Evolutionary conservation across 1,284 basidiomycete genomes (phyloP).

Genomic region (Trichosporon inkin): DNA sequence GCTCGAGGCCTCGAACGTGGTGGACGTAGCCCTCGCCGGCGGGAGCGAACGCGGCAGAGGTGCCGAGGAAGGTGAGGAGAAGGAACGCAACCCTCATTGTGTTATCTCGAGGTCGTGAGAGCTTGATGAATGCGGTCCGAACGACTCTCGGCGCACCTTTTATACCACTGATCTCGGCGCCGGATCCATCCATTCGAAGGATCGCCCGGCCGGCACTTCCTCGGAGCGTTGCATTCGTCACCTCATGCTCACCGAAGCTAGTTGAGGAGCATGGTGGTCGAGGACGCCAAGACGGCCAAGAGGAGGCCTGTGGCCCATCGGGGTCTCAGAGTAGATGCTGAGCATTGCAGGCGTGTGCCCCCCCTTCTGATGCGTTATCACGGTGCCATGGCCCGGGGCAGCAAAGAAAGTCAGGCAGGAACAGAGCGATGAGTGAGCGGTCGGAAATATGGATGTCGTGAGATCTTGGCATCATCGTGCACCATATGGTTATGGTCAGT

Average conservation of each 20-base stretch:
- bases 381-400: not conserved
- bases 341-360: not conserved
- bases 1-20: not conserved
- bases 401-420: not conserved
- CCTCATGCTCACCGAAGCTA: not conserved
- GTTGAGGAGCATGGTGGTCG: not conserved
- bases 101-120: not conserved
- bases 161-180: not conserved
- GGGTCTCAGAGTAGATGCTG: not conserved
- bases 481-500: not conserved
- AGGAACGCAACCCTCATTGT: constrained; percentile 1
- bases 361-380: not conserved
- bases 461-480: constrained; percentile 2
- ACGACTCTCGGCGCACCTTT: not conserved
- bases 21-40: not conserved
- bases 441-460: not conserved
- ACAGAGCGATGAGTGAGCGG: not conserved
- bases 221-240: no score
- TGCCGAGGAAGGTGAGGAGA: constrained; percentile 5
- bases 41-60: constrained; percentile 1
- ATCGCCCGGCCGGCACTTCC: no score
- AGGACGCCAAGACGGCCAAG: not conserved
- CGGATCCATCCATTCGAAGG: not conserved
- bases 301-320: not conserved
- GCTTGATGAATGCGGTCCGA: not conserved